Conservation (phyloP, 1,284 basidiomycete genomes). For the Apiotrichum sp. region DNA sequence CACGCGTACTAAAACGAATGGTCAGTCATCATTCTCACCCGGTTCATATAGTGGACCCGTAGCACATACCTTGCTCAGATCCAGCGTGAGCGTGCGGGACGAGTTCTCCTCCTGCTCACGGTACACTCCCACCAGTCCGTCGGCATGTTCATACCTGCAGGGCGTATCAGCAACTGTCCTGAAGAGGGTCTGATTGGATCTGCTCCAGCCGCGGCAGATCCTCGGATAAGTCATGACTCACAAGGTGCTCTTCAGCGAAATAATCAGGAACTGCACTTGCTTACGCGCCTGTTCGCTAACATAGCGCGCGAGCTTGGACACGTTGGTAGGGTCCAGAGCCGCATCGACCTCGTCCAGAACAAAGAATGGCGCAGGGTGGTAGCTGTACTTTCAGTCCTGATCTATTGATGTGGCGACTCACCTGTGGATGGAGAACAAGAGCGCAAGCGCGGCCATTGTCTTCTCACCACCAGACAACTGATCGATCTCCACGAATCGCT, state of each 20-base stretch:
- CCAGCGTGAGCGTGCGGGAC: constrained; percentile 78
- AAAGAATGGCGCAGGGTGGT: constrained; percentile 97
- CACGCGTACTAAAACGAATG: constrained; percentile 3
- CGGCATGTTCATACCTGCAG: constrained; percentile 75
- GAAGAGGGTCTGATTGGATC: too few species aligned
- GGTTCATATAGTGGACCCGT: not conserved
- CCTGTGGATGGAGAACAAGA: constrained; percentile 96
- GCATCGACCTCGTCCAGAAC: constrained; percentile 98
- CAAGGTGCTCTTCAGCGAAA: constrained; percentile 64
- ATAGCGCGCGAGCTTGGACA: constrained; percentile 85
- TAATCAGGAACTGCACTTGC: constrained; percentile 90
- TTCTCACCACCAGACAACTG: constrained; percentile 98
- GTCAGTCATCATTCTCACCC: not conserved
- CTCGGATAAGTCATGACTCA: constrained; percentile 17
- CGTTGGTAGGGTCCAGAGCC: constrained; percentile 92
- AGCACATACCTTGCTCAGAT: constrained; percentile 58
- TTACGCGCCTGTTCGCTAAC: constrained; percentile 64
- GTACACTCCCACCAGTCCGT: constrained; percentile 88
- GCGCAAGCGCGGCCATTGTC: constrained; percentile 91
- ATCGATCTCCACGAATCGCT: constrained; percentile 98
- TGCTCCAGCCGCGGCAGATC: not conserved
- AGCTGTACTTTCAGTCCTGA: constrained; percentile 53
- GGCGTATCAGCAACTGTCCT: not conserved
- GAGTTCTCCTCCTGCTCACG: constrained; percentile 90
- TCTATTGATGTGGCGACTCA: constrained; percentile 32